Evolutionary conservation across 2,329 filamentous ascomycete species (phyloP), one percentile per base, ranked within the genome.

Genomic region (Teratosphaeria epicoccoides): DNA sequence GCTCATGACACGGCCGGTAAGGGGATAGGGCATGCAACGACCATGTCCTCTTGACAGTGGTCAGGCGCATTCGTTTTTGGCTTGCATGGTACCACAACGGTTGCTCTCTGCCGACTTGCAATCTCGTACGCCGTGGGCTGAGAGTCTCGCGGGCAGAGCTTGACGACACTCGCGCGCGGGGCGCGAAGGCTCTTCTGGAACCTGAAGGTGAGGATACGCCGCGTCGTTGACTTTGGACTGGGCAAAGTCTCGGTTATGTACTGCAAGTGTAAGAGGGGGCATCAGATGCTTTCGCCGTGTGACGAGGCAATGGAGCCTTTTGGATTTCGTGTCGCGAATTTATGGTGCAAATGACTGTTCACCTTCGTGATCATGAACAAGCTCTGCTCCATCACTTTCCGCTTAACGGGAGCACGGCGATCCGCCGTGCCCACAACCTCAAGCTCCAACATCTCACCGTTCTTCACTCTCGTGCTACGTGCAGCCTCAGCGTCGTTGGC

Each of bases 401-500:
- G 33, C 33, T n/a, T 17, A 7, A 40, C n/a, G 20, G 7, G n/a
- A 40, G 14, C n/a, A 40, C 10, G 12, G 6, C 2, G 9, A 6
- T 5, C n/a, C 6, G n/a, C 33, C 33, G 14, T 40, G 14, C 2
- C 9, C n/a, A 7, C 33, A 20, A 9, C 5, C 33, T 37, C n/a
- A 17, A 40, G 33, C 33, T 9, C 20, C n/a, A n/a, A 20, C 46
- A 6, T 3, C n/a, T n/a, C n/a, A n/a, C n/a, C 24, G 10, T 28
- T 12, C 9, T 25, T 40, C 26, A 56, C 2, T 40, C 45, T 23
- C 43, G 47, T 17, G 54, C 52, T 28, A 52, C 60, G 24, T 56
- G 55, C 54, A 65, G 50, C 53, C 55, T 53, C 47, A 65, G 46
- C 25, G 56, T 63, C 4, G 65, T 62, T 17, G 47, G 43, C 4